phyloP scores from a whole-genome alignment of 1,139 yeast genomes.

The Zygosaccharomyces sapae region DNA sequence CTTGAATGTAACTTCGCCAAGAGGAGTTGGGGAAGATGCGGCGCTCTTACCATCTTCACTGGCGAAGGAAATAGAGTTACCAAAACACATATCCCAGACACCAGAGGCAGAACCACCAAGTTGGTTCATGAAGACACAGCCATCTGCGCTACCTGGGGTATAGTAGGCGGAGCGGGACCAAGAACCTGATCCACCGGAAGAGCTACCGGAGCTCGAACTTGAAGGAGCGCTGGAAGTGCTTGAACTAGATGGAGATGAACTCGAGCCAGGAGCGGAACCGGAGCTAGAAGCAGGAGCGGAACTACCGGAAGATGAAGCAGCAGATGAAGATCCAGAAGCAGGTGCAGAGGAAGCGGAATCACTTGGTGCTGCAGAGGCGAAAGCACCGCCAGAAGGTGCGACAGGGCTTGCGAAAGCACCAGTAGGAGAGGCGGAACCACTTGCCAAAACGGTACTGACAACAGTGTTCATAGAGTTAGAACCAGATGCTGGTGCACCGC shows the following conservation, averaged over 20 bases:
- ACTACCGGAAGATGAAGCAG: constrained; percentile 26
- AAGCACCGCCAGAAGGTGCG: no score
- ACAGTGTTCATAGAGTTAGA: constrained; percentile 21
- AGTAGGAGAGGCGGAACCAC: constrained; percentile 10
- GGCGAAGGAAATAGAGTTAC: constrained; percentile 81
- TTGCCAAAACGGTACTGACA: constrained; percentile 15
- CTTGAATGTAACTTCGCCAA: constrained; percentile 57
- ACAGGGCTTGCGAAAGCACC: constrained; percentile 16
- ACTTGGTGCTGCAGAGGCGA: constrained; percentile 17
- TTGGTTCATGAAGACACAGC: constrained; percentile 78
- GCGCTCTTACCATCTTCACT: constrained; percentile 68
- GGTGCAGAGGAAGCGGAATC: constrained; percentile 18
- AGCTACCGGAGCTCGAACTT: constrained; percentile 33
- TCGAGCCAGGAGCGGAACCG: constrained; percentile 34
- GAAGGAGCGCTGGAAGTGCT: constrained; percentile 36
- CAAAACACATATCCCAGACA: constrained; percentile 77
- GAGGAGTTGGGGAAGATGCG: constrained; percentile 58
- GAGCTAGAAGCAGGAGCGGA: constrained; percentile 29
- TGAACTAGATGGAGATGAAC: no score
- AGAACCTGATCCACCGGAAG: constrained; percentile 44
- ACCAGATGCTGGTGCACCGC: constrained; percentile 35
- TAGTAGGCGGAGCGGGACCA: constrained; percentile 80
- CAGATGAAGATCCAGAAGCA: constrained; percentile 18
- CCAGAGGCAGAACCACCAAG: constrained; percentile 85
- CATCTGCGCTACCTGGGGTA: constrained; percentile 57